Evolutionary conservation across 2,329 filamentous ascomycete genomes (phyloP), one percentile per base, ranked within the genome.

Genomic region (Arthrobotrys entomopaga): DNA sequence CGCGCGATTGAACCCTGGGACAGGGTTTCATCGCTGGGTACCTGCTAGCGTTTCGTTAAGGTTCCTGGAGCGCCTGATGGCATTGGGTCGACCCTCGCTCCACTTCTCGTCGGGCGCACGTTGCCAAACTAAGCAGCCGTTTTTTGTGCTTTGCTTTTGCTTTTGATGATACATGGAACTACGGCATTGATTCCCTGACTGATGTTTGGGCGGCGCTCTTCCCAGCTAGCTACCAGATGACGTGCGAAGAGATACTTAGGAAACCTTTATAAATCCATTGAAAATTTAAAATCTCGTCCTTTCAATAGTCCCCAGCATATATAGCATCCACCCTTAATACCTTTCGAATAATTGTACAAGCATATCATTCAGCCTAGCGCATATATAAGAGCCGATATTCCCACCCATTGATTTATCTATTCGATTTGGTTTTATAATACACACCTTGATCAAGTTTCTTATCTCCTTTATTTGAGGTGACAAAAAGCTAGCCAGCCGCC

Each of bases 41-140:
- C 50, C 34, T n/a, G 26, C 3, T 29, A 29, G 7, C 3, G 26
- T 29, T 29, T 7, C 7, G 26, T 29, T 29, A 29, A 29, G 26
- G 49, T 63, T 53, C 67, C 54, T 72, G 65, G 65, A 29, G 26
- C 26, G 60, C 67, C 67, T 72, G 54, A 72, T 72, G 54, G 59
- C 46, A 72, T 72, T 72, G 67, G 67, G 67, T 72, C 42, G 58
- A 70, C 19, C 19, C 22, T n/a, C 8, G 59, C 7, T 48, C 49
- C 59, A 64, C 43, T 34, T 34, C 6, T n/a, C n/a, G n/a, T n/a
- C 29, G 10, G 29, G 29, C 5, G 29, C 29, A 34, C 15, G 19
- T 52, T 19, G n/a, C 58, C 43, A 38, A 22, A n/a, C 43, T 11
- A 13, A 38, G 2, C 10, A 48, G 4, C 22, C 24, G 38, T 57